Evolutionary conservation across 2,329 filamentous ascomycete genomes (phyloP).

Genomic region (Apiospora malaysiana): DNA sequence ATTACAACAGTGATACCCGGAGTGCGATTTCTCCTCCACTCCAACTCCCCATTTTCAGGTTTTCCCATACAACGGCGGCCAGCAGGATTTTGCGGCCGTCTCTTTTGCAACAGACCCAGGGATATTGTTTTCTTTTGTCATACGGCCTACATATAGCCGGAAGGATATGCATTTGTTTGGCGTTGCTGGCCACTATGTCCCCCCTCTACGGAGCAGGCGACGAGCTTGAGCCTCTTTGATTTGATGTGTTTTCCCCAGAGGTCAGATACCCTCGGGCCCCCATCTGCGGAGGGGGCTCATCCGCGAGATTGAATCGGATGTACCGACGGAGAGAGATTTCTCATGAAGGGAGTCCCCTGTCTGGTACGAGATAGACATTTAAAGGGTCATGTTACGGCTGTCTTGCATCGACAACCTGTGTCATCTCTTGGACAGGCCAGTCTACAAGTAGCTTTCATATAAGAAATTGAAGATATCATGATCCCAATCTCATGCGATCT

Average conservation of each 20-base stretch:
- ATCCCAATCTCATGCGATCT: background rate
- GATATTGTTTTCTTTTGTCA: background rate
- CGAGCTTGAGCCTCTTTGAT: background rate
- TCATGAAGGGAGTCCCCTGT: background rate
- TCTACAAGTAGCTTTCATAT: background rate
- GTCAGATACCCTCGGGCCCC: conserved; percentile 20
- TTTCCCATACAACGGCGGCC: background rate
- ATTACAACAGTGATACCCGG: conserved; percentile 42
- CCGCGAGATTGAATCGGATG: conserved; percentile 15
- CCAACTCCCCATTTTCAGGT: conserved; percentile 29
- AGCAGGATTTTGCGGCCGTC: background rate
- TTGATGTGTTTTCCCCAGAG: background rate
- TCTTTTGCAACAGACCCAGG: background rate
- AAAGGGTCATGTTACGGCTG: background rate
- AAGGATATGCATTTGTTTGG: conserved; percentile 16
- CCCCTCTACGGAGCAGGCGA: background rate
- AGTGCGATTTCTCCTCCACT: conserved; percentile 40
- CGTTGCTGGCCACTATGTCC: background rate
- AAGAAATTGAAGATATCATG: conserved; percentile 8
- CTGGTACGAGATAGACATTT: background rate
- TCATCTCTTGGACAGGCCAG: background rate
- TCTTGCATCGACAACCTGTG: background rate
- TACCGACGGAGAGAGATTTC: background rate
- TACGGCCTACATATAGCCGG: background rate
- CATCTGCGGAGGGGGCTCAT: background rate